A percentile compares a stretch with the other conserved stretches of the same genome.
phyloP scores from a whole-genome alignment of 225 moss, liverwort and hornwort species.

The Physcomitrellopsis africana region DNA sequence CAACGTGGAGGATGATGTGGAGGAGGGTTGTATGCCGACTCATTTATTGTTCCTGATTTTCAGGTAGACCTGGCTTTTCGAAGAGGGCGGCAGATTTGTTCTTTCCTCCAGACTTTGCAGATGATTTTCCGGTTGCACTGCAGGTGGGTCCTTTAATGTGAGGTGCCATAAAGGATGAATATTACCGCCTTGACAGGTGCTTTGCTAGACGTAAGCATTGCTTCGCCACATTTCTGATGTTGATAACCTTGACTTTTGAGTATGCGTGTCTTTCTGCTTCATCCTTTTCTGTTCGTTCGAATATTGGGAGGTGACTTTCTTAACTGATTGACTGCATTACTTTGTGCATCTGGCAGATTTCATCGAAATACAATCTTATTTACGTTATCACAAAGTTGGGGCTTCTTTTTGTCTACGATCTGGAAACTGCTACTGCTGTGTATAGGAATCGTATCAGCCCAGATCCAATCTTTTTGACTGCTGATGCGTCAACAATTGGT shows the following conservation, averaged over 20 bases:
- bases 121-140: conserved; percentile 99
- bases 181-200: background rate
- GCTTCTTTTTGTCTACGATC: conserved; percentile 94
- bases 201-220: background rate
- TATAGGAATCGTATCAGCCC: conserved; percentile 98
- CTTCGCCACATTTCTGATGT: conserved; percentile 10
- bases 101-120: conserved; percentile 97
- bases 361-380: conserved; percentile 85
- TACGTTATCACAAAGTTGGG: conserved; percentile 98
- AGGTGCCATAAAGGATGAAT: background rate
- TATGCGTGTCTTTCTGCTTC: background rate
- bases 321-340: conserved; percentile 19
- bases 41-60: conserved; percentile 31
- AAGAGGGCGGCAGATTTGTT: conserved; percentile 98
- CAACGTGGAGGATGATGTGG: conserved; percentile 11
- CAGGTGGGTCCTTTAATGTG: conserved; percentile 60
- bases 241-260: background rate
- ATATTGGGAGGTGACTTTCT: background rate
- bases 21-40: conserved; percentile 4
- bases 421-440: conserved; percentile 98
- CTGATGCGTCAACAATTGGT: conserved; percentile 86
- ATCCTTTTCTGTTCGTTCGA: background rate
- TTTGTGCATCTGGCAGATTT: conserved; percentile 66
- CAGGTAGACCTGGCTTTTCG: conserved; percentile 85
- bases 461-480: conserved; percentile 97